phyloP scores from a whole-genome alignment of 2,329 filamentous ascomycete genomes.

The Curvularia sp. region DNA sequence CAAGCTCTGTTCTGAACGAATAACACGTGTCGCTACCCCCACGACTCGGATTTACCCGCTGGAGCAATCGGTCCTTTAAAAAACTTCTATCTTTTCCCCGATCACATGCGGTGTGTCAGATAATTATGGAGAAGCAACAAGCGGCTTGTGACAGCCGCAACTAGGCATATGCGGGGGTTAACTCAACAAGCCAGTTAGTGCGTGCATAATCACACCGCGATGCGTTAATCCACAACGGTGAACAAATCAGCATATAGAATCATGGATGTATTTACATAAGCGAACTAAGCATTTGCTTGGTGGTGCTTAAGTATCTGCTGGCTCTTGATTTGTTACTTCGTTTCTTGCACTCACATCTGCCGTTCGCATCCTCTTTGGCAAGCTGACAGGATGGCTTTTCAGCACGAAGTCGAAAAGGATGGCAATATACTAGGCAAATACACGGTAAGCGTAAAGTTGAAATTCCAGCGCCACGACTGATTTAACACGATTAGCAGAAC shows the following conservation, averaged over 20 bases:
- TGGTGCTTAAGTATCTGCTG: slow-evolving; percentile 1
- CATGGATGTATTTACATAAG: slow-evolving; percentile 2
- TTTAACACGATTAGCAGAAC: neutral
- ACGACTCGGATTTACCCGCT: neutral
- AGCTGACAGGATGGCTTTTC: neutral
- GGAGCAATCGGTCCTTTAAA: neutral
- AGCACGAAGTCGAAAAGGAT: neutral
- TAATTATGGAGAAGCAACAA: neutral
- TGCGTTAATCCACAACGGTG: slow-evolving; percentile 3
- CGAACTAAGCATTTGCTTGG: slow-evolving; percentile 11
- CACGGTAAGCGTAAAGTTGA: neutral
- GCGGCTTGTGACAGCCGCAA: neutral
- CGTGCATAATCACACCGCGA: neutral
- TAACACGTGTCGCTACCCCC: neutral
- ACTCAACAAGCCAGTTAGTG: neutral
- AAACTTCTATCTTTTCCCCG: neutral
- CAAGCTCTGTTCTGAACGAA: neutral
- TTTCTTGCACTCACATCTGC: neutral
- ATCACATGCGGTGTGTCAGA: neutral
- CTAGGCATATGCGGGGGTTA: neutral
- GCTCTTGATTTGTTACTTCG: neutral
- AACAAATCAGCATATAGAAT: neutral
- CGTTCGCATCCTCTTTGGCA: neutral
- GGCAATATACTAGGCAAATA: slow-evolving; percentile 1
- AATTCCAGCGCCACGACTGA: neutral